Conservation (phyloP, 495 filamentous ascomycete species). For the Parmelia sp. region DNA sequence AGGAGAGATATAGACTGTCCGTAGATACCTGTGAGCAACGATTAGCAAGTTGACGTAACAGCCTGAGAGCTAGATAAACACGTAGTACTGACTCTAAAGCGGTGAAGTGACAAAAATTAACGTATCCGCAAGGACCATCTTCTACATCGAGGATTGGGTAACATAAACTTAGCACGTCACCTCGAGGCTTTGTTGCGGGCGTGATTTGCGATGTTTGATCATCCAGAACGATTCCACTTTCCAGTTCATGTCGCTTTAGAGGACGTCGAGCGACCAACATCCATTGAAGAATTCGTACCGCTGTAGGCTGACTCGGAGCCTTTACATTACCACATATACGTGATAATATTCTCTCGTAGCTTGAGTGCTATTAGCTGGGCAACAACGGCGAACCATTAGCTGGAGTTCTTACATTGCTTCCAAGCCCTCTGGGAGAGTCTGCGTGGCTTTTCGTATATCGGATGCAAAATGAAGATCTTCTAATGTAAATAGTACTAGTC, state of each 20-base stretch:
- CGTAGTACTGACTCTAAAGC: slow-evolving; percentile 11
- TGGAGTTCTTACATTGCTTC: too few relatives aligned
- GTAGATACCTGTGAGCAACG: too few relatives aligned
- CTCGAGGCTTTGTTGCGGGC: slow-evolving; percentile 7
- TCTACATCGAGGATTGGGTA: slow-evolving; percentile 16
- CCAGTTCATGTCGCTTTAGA: slow-evolving; percentile 12
- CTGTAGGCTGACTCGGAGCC: slow-evolving; percentile 6
- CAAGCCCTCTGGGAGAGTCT: too few relatives aligned
- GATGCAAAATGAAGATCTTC: slow-evolving; percentile 1
- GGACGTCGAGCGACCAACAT: slow-evolving; percentile 16
- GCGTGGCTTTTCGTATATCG: slow-evolving; percentile 1
- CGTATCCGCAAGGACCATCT: slow-evolving; percentile 8
- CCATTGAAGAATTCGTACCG: slow-evolving; percentile 20
- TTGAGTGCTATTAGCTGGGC: too few relatives aligned
- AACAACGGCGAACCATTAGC: too few relatives aligned
- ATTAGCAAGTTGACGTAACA: too few relatives aligned
- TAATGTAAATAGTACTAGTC: slow-evolving; percentile 7
- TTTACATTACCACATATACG: too few relatives aligned
- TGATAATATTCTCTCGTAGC: too few relatives aligned
- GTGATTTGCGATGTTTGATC: slow-evolving; percentile 2
- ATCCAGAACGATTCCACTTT: slow-evolving; percentile 18
- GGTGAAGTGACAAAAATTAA: slow-evolving; percentile 20
- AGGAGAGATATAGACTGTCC: too few relatives aligned
- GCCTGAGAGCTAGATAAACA: too few relatives aligned
- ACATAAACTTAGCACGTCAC: slow-evolving; percentile 16